phyloP scores from a whole-genome alignment of 2,329 filamentous ascomycete species.

The Dactylellina drechsleri region DNA sequence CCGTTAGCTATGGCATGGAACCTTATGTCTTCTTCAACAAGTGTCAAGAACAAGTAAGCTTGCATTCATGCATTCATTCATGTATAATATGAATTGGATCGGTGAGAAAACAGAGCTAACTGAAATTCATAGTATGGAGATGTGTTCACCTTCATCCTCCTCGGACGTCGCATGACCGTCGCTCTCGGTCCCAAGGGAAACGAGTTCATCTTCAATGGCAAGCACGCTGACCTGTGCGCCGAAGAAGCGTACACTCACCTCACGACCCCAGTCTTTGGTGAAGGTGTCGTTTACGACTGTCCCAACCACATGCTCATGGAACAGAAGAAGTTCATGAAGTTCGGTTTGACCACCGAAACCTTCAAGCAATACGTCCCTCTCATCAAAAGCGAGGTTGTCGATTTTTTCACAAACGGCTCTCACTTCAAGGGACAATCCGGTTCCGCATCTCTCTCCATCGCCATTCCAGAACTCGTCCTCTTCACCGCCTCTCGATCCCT shows the following conservation, averaged over 20 bases:
- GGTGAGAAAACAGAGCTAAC: constrained; percentile 5
- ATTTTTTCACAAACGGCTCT: constrained; percentile 70
- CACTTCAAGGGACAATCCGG: constrained; percentile 71
- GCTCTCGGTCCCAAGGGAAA: constrained; percentile 81
- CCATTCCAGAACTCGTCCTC: constrained; percentile 80
- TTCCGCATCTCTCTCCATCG: constrained; percentile 71
- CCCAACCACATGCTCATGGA: constrained; percentile 87
- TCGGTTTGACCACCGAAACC: constrained; percentile 78
- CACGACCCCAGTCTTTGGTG: constrained; percentile 76
- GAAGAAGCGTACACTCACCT: constrained; percentile 89
- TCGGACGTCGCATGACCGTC: constrained; percentile 92
- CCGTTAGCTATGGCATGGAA: constrained; percentile 93
- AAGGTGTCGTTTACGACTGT: constrained; percentile 84
- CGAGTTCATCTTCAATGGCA: constrained; percentile 91
- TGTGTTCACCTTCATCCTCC: constrained; percentile 86
- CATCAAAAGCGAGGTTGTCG: constrained; percentile 75
- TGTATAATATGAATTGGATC: not conserved
- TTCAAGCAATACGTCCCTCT: constrained; percentile 77
- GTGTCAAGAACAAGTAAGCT: constrained; percentile 75
- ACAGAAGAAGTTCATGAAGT: constrained; percentile 91
- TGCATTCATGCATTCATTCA: not conserved
- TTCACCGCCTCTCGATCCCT: constrained; percentile 81
- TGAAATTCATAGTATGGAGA: constrained; percentile 75
- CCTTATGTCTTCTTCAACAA: constrained; percentile 84
- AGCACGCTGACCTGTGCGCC: constrained; percentile 86